A percentile compares a stretch with the other conserved stretches of the same genome.
Conservation (phyloP, 192 early-diverging fungal genomes). For the Entomortierella beljakovae region DNA sequence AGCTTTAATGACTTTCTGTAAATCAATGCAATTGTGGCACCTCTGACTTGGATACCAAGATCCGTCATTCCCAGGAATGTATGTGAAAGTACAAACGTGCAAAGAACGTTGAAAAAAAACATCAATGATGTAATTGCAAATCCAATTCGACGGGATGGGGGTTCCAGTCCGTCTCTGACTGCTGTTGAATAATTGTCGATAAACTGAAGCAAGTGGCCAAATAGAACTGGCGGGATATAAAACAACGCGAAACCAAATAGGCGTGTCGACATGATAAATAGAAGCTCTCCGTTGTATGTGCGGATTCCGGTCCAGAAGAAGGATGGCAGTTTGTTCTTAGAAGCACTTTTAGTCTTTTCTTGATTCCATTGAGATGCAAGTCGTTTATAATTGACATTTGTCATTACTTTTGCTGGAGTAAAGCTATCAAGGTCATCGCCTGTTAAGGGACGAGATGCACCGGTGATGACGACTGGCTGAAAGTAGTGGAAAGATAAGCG, state of each 20-base stretch:
- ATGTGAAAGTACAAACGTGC: background rate
- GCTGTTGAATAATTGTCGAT: slow-evolving; percentile 32
- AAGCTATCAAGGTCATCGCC: slow-evolving; percentile 20
- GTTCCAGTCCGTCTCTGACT: background rate
- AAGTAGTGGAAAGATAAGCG: slow-evolving; percentile 18
- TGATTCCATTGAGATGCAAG: slow-evolving; percentile 12
- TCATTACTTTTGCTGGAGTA: slow-evolving; percentile 5
- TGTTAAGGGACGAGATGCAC: slow-evolving; percentile 36
- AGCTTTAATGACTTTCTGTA: slow-evolving; percentile 82
- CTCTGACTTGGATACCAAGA: slow-evolving; percentile 53
- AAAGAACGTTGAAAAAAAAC: slow-evolving; percentile 13
- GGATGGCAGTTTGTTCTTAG: slow-evolving; percentile 3
- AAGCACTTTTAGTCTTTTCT: background rate
- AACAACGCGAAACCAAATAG: background rate
- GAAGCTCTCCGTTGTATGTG: slow-evolving; percentile 8
- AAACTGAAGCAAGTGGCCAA: slow-evolving; percentile 28
- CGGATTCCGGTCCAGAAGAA: slow-evolving; percentile 28
- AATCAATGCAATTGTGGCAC: slow-evolving; percentile 78
- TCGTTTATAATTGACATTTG: slow-evolving; percentile 14
- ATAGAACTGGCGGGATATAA: slow-evolving; percentile 32
- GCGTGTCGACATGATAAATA: slow-evolving; percentile 6
- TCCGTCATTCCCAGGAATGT: slow-evolving; percentile 53
- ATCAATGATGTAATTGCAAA: slow-evolving; percentile 25
- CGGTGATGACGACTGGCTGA: slow-evolving; percentile 19
- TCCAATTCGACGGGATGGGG: slow-evolving; percentile 13